Evolutionary conservation across 148 eudicot species (phyloP).

Genomic region (Vaccinium darrowii): DNA sequence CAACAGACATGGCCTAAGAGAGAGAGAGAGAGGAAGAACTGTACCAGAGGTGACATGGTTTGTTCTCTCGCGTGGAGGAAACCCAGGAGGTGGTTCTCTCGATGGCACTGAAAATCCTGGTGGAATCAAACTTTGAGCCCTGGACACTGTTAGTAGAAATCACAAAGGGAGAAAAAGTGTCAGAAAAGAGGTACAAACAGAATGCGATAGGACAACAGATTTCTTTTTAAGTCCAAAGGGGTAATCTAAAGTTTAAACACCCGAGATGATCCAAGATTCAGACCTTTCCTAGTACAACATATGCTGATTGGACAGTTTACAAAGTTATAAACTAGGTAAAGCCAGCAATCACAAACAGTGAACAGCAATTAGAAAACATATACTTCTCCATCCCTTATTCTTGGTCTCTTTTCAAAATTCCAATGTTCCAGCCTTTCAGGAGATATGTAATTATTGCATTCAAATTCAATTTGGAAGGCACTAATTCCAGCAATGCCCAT

Average conservation of each 20-base stretch:
- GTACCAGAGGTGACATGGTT: constrained; percentile 38
- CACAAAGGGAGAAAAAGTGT: not conserved
- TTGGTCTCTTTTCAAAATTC: too few relatives aligned
- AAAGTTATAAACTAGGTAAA: too few relatives aligned
- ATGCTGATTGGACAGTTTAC: not conserved
- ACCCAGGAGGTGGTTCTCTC: constrained; percentile 51
- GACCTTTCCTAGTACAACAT: not conserved
- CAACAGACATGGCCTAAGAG: not conserved
- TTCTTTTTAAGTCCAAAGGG: not conserved
- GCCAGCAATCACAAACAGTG: too few relatives aligned
- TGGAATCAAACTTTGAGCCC: constrained; percentile 39
- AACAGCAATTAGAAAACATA: too few relatives aligned
- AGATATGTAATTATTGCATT: not conserved
- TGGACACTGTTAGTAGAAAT: constrained; percentile 30
- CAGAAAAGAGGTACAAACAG: not conserved
- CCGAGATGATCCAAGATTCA: not conserved
- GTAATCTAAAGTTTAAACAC: not conserved
- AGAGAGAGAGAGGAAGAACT: constrained; percentile 14
- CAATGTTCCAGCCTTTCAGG: too few relatives aligned
- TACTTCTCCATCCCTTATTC: too few relatives aligned
- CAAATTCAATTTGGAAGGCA: not conserved
- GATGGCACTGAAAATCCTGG: constrained; percentile 49
- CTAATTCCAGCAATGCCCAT: not conserved
- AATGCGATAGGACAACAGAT: not conserved
- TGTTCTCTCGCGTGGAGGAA: constrained; percentile 35